Percentiles rank a stretch among this genome's conserved stretches.
phyloP scores from a whole-genome alignment of 164 flowering plant genomes.

The Vitis rotundifolia region DNA sequence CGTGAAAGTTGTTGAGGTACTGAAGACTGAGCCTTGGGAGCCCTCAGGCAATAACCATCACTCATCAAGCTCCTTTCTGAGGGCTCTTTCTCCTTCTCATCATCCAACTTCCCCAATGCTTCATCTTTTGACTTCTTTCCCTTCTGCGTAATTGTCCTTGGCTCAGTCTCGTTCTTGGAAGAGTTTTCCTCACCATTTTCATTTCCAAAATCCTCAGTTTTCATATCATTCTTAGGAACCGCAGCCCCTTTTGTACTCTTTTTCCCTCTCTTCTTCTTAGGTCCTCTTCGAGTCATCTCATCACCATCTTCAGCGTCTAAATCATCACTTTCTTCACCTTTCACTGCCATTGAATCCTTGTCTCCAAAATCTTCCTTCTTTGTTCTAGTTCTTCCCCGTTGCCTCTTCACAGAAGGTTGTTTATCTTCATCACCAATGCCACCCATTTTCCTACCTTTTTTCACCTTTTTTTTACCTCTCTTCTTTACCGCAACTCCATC shows the following conservation, averaged over 20 bases:
- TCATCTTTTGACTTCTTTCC: not conserved
- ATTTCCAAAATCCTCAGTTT: not conserved
- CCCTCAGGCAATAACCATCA: not conserved
- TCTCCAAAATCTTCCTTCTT: not conserved
- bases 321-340: not conserved
- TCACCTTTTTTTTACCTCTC: not conserved
- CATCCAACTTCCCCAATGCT: not conserved
- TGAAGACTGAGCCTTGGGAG: not conserved
- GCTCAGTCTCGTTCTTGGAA: not conserved
- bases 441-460: not conserved
- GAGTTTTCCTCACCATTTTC: too few relatives aligned
- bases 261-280: slow-evolving; percentile 1
- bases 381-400: not conserved
- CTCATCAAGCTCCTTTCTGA: not conserved
- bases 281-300: not conserved
- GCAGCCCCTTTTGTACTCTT: not conserved
- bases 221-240: not conserved
- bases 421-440: too few relatives aligned
- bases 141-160: not conserved
- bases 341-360: too few relatives aligned
- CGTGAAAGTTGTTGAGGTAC: not conserved
- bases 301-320: not conserved
- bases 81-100: not conserved
- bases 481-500: not conserved
- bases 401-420: too few relatives aligned